These are phyloP conservation scores for Globisporangium rhizosaccharum DNA, from an alignment of 352 stramenopile species.

Conservation along the genomic window DNA sequence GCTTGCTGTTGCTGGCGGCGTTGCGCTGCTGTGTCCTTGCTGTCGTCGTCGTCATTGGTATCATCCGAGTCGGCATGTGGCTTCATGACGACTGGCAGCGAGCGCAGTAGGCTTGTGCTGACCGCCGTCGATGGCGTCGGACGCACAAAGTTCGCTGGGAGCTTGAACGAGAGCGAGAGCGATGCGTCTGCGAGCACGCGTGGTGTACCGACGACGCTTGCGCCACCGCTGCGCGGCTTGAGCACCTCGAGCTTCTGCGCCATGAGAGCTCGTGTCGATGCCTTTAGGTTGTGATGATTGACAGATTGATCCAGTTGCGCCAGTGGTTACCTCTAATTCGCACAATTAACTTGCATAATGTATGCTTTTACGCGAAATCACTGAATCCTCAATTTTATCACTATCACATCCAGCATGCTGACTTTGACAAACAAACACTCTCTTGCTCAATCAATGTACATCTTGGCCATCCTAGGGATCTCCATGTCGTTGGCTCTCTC, in stretches of 20 bases:
- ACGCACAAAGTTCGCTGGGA: constrained; percentile 25
- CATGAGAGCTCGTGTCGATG: constrained; percentile 1
- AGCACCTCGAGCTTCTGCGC: constrained; percentile 35
- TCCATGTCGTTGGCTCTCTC: too few relatives aligned
- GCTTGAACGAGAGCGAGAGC: constrained; percentile 42
- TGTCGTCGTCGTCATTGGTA: neutral
- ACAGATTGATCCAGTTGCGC: neutral
- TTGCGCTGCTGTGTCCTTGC: neutral
- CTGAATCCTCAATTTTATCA: too few relatives aligned
- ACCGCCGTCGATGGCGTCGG: neutral
- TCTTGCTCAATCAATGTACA: too few relatives aligned
- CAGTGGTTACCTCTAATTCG: too few relatives aligned
- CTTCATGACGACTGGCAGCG: neutral
- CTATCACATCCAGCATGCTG: too few relatives aligned
- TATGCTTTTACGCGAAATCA: too few relatives aligned
- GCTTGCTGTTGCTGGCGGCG: neutral
- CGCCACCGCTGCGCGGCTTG: constrained; percentile 18
- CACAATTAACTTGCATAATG: too few relatives aligned
- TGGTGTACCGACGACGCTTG: constrained; percentile 6
- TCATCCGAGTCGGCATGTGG: neutral
- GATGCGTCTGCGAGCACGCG: constrained; percentile 32
- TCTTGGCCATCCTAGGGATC: too few relatives aligned
- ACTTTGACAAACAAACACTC: too few relatives aligned
- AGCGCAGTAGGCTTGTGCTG: neutral
- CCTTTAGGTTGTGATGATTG: neutral